A percentile compares a stretch with the other conserved stretches of the same genome.
Evolutionary conservation across 208 protist genomes (phyloP).

Genomic region (Wallacemonas sp.): DNA sequence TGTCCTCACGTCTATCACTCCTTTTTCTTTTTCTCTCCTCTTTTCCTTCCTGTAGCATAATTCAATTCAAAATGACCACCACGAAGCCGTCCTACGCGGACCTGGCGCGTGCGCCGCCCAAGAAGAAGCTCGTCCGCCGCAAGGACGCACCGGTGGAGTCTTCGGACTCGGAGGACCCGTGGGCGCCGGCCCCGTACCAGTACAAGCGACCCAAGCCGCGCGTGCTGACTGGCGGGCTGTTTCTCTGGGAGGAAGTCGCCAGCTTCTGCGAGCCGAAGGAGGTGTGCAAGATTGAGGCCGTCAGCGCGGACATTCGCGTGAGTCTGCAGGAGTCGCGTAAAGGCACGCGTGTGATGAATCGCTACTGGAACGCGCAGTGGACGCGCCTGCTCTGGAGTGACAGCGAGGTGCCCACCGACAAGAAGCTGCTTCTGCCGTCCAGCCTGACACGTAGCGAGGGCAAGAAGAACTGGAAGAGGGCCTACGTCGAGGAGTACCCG

Average conservation of each 20-base stretch:
- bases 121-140: conserved; percentile 11
- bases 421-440: conserved; percentile 37
- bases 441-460: conserved; percentile 59
- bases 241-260: conserved; percentile 76
- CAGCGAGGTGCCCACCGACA: conserved; percentile 32
- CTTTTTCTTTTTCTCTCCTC: neutral
- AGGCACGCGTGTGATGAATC: conserved; percentile 63
- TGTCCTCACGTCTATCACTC: no score
- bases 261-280: conserved; percentile 52
- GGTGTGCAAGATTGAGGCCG: conserved; percentile 52
- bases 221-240: conserved; percentile 42
- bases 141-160: neutral
- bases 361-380: conserved; percentile 87
- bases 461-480: conserved; percentile 61
- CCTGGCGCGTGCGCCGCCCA: conserved; percentile 13
- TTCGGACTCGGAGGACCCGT: neutral
- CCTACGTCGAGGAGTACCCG: conserved; percentile 74
- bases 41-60: conserved; percentile 1
- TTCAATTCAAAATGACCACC: conserved; percentile 6
- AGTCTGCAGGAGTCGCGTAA: conserved; percentile 42
- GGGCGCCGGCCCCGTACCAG: conserved; percentile 19
- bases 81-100: conserved; percentile 11
- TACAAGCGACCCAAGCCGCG: conserved; percentile 45
- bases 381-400: conserved; percentile 62
- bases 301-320: conserved; percentile 50